Base-by-base conservation (phyloP, 495 filamentous ascomycete genomes). In the Penicillium samsonianum region DNA sequence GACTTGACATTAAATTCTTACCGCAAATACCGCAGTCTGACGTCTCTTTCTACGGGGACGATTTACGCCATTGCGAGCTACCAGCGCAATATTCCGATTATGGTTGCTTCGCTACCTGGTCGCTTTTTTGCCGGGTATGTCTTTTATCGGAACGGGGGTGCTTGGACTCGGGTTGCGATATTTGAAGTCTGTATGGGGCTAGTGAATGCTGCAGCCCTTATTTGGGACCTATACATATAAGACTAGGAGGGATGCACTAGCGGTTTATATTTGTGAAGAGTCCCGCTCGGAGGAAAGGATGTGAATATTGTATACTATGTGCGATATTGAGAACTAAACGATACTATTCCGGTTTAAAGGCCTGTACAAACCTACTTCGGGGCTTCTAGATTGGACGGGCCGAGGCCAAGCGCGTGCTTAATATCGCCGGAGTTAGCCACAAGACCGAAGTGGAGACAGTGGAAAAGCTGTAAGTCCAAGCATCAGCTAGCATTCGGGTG, bases 121-220 rank as follows among this genome's bases (percentile, higher is more conserved):
- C n/a, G n/a, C n/a, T n/a, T n/a, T n/a, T n/a, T n/a, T n/a, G n/a
- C n/a, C n/a, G n/a, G n/a, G n/a, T n/a, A n/a, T n/a, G n/a, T n/a
- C n/a, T n/a, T n/a, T n/a, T n/a, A n/a, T n/a, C n/a, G n/a, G n/a
- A n/a, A n/a, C n/a, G n/a, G n/a, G n/a, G n/a, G n/a, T n/a, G n/a
- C n/a, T n/a, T n/a, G n/a, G n/a, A n/a, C n/a, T n/a, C n/a, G n/a
- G n/a, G n/a, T n/a, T n/a, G n/a, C n/a, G n/a, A n/a, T n/a, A n/a
- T n/a, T n/a, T n/a, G n/a, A n/a, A n/a, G n/a, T n/a, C n/a, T 35
- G 33, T 35, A 35, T 60, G 60, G 59, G 55, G 22, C 11, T 53
- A 7, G 22, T 53, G 53, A 50, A 49, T 48, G 43, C 56, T 28
- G 50, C 53, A 33, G 59, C 63, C 20, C 45, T 65, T 37, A 4